These are phyloP conservation scores for Thinopyrum elongatum DNA, from an alignment of 176 grass and related monocot species.

Conservation along the genomic window DNA sequence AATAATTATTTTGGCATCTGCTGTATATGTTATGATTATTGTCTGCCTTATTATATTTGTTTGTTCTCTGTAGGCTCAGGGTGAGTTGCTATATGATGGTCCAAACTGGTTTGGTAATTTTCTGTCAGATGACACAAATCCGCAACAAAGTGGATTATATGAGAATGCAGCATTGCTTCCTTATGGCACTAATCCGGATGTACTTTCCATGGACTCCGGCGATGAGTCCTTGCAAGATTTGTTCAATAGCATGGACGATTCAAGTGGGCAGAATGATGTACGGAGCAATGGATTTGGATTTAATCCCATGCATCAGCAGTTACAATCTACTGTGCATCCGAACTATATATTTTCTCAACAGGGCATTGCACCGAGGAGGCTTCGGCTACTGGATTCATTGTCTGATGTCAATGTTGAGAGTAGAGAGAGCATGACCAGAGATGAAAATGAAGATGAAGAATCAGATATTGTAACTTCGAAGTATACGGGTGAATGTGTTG, in stretches of 20 bases:
- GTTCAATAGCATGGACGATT: conserved; percentile 63
- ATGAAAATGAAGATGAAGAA: conserved; percentile 38
- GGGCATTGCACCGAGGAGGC: conserved; percentile 51
- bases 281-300: conserved; percentile 33
- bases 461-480: conserved; percentile 22
- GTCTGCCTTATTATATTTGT: background rate
- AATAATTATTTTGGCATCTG: background rate
- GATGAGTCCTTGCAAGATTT: conserved; percentile 71
- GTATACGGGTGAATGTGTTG: background rate
- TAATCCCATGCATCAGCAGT: conserved; percentile 22
- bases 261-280: conserved; percentile 25
- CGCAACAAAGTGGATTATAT: conserved; percentile 40
- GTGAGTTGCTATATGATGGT: conserved; percentile 18
- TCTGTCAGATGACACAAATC: conserved; percentile 16
- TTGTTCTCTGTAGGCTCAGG: conserved; percentile 25
- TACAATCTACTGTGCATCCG: conserved; percentile 6
- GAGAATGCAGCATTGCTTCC: conserved; percentile 55
- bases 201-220: conserved; percentile 54
- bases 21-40: background rate
- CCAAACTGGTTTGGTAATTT: conserved; percentile 16
- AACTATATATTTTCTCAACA: conserved; percentile 20
- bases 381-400: conserved; percentile 29
- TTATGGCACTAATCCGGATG: conserved; percentile 58
- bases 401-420: background rate
- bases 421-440: background rate